Evolutionary conservation across 1,284 basidiomycete genomes (phyloP), one percentile per base, ranked within the genome.

Genomic region (Naganishia cerealis): DNA sequence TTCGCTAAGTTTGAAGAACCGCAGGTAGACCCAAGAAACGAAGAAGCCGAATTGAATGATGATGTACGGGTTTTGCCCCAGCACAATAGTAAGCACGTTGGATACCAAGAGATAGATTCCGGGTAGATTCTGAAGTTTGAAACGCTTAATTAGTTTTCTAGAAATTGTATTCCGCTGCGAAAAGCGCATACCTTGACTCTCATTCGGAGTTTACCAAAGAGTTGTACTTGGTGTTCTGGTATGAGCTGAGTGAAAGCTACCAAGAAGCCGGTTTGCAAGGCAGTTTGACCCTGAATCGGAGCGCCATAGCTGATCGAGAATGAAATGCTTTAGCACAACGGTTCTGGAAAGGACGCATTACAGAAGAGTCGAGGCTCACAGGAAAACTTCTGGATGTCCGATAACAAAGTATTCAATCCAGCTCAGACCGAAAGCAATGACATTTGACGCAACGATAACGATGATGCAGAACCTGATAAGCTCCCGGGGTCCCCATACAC

Each of bases 21-120:
- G 88, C 43, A 99, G 85, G 81, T 97, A 99, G 65, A 92, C 85
- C 90, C 93, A 99, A 33, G 90, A 59, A 9, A 94, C 89, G 70
- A 98, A 90, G 92, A 96, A 99, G 18, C 94, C 95, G 77, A 97
- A 98, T 78, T 98, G 95, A 73, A 99, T 94, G 73, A 96, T 85
- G 67, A 99, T 94, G 84, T 89, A 98, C 0, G 96, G 96, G 67
- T 90, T 91, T 74, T 94, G 91, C 79, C 90, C 91, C 39, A 95
- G 92, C 57, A 96, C 72, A 62, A 99, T 74, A 73, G 90, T 91
- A 80, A 95, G 86, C 43, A 97, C 85, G 72, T 92, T 94, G 29
- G 94, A 96, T 70, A 97, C 81, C 1, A 91, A 90, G 70, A 98
- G 86, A 79, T 97, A 94, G 40, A 90, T 86, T 88, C 98, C 97